Evolutionary conservation across 2,329 filamentous ascomycete species (phyloP), one percentile per base, ranked within the genome.

Genomic region (Claviceps humidiphila): DNA sequence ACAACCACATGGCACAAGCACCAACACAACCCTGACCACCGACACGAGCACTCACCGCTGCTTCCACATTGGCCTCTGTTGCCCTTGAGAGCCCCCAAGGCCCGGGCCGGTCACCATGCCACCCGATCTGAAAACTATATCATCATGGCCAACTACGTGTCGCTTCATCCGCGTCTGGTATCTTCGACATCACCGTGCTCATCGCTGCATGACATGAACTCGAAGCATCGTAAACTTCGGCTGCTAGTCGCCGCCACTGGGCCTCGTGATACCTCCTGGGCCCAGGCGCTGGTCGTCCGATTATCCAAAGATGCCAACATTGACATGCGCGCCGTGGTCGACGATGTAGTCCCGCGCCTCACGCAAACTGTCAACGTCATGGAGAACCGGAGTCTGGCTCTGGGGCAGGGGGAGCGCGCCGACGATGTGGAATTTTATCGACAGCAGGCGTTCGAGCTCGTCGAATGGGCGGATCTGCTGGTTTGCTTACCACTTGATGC

Each of bases 401-500:
- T 57, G 5, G 64, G 64, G 20, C 63, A 64, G 50, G 62, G 61
- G 48, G 57, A 66, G 47, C 60, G 62, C 24, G 67, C 68, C 7
- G 72, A 73, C 51, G 75, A 76, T 26, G 68, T 78, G 58, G 77
- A 81, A 57, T 73, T 72, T 48, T 76, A 74, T 53, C 61, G 63
- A 26, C 68, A 69, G 50, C 76, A 74, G 56, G 81, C 74, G 3
- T 80, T 73, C 58, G 84, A 88, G 57, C 69, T 94, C 55, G 87
- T 89, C 58, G 79, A 87, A 55, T 96, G 90, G 90, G 88, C 90
- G 5, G 87, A 95, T 66, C 71, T 95, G 58, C 75, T 95, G 54
- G 82, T 95, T 37, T 78, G 95, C 52, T 86, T 86, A 6, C 89
- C 90, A 3, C 84, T 95, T 48, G 86, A 93, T 65, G 87, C 89